Base-by-base conservation (phyloP, 2,329 filamentous ascomycete genomes). In the Grosmannia clavigera region DNA sequence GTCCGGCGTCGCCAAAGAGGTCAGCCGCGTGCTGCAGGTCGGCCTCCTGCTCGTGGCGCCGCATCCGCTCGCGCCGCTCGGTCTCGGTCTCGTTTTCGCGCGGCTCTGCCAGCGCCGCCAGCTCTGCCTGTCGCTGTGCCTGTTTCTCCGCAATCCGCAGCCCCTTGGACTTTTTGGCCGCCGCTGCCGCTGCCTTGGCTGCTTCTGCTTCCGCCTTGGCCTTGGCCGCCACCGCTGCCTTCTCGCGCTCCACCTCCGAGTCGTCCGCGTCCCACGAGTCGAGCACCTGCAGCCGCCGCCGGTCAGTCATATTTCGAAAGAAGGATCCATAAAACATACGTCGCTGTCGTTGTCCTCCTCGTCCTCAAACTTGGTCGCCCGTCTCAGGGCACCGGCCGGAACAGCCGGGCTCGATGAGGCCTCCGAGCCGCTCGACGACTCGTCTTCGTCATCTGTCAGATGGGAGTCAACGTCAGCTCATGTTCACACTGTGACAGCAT, bases 231-330 rank as follows among this genome's bases (percentile, higher is more conserved):
- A 92, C 94, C 75, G 88, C 88, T 33, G 83, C 89, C 80, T 97
- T 99, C 75, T 96, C 92, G 68, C 91, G 88, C 78, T 99, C 94
- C 68, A 86, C 92, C 69, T 99, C 94, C 63, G 91, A 96, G 76
- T 99, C 94, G 70, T 97, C 94, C 67, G 89, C 92, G 69, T 97
- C 92, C 94, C 94, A 99, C 40, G 90, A 92, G 62, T 99, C 94
- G 70, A 96, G 83, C 61, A 97, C 90, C 87, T 96, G 48, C 2
- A n/a, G 31, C 7, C 31, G 31, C 7, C 31, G 31, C 33, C 33
- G 33, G 56, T n/a, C 46, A 43, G 10, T 27, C 25, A 12, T 31
- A 11, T n/a, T 19, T 52, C 22, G 3, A 5, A n/a, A 50, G 56
- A 46, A 6, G 33, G 22, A 4, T 16, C 31, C 31, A 27, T 29